Percentiles rank a stretch among this genome's conserved stretches.
Evolutionary conservation across 2,329 filamentous ascomycete genomes (phyloP).

Genomic region (Nothopassalora personata): DNA sequence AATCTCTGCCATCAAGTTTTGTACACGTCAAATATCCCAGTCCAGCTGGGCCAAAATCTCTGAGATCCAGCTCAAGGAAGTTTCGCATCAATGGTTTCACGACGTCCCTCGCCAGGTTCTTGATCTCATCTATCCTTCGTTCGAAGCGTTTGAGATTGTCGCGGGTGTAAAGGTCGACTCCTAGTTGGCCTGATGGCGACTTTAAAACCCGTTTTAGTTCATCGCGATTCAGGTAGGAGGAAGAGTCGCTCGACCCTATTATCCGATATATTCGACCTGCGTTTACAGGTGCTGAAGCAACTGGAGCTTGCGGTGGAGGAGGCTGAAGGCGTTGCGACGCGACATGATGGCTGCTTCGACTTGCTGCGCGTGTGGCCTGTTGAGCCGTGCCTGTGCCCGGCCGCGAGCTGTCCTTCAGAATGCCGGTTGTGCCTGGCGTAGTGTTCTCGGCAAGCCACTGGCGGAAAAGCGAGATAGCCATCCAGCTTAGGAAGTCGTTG

Average conservation of each 20-base stretch:
- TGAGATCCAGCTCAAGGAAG: conserved; percentile 71
- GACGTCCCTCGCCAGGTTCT: conserved; percentile 72
- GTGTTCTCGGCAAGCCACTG: conserved; percentile 93
- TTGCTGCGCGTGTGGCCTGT: conserved; percentile 10
- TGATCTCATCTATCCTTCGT: conserved; percentile 80
- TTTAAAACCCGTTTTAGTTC: conserved; percentile 90
- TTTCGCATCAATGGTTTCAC: conserved; percentile 84
- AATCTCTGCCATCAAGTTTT: conserved; percentile 56
- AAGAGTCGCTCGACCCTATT: conserved; percentile 58
- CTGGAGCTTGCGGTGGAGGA: conserved; percentile 25
- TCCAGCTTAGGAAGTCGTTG: conserved; percentile 82
- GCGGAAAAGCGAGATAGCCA: conserved; percentile 78
- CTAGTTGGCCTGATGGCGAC: conserved; percentile 42
- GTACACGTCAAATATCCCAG: conserved; percentile 62
- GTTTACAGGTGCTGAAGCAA: conserved; percentile 35
- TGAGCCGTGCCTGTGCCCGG: conserved; percentile 8
- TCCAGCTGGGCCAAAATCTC: conserved; percentile 31
- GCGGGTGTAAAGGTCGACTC: conserved; percentile 73
- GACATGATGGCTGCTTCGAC: conserved; percentile 24
- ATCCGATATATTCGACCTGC: conserved; percentile 73
- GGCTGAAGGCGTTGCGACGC: conserved; percentile 29
- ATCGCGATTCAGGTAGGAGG: conserved; percentile 70
- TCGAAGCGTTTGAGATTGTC: conserved; percentile 86
- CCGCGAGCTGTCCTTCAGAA: conserved; percentile 36
- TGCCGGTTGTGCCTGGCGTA: conserved; percentile 59